Evolutionary conservation across 129 eudicot genomes (phyloP), one percentile per base, ranked within the genome.

Genomic region (Flaveria bidentis): DNA sequence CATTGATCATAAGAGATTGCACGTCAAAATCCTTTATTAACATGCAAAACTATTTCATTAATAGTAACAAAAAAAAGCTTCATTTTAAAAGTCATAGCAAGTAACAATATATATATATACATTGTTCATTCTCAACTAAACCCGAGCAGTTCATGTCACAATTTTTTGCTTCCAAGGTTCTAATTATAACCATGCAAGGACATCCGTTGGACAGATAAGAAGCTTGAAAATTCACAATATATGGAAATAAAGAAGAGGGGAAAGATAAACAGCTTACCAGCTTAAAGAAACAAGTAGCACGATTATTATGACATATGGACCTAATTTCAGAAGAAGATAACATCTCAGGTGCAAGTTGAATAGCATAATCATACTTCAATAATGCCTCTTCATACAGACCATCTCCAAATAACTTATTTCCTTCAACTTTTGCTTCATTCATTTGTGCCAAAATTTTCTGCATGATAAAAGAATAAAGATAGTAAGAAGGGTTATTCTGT

Each of bases 341-440:
- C 72, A 85, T 76, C 16, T 87, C 90, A 22, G 86, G 79, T 2
- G 85, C 91, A 69, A 82, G 71, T 84, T 92, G 91, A 23, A 87
- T 69, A 36, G 92, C 99, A 79, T 69, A 66, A 47, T 87, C 99
- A 78, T 91, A 94, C 87, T 89, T 87, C 57, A 75, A 78, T 71
- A 91, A 62, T 17, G 99, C 97, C 76, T 89, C 99, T 5, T 89
- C 97, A 86, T 91, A 91, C 33, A 72, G 66, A 22, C 86, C 92
- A 63, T 83, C 90, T 83, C 77, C 87, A 81, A 86, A 94, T 79
- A 94, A 72, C 58, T 81, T 67, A 75, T 94, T 94, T 18, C 99
- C 99, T 81, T 94, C 96, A 55, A 75, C 68, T 79, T 91, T 94
- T 68, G 88, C 92, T 63, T 84, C 90, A 78, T 87, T 94, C 60